Percentiles rank a stretch among this genome's conserved stretches.
These are phyloP conservation scores for Penicillium lividum DNA, from an alignment of 495 filamentous ascomycete genomes.

Conservation along the genomic window DNA sequence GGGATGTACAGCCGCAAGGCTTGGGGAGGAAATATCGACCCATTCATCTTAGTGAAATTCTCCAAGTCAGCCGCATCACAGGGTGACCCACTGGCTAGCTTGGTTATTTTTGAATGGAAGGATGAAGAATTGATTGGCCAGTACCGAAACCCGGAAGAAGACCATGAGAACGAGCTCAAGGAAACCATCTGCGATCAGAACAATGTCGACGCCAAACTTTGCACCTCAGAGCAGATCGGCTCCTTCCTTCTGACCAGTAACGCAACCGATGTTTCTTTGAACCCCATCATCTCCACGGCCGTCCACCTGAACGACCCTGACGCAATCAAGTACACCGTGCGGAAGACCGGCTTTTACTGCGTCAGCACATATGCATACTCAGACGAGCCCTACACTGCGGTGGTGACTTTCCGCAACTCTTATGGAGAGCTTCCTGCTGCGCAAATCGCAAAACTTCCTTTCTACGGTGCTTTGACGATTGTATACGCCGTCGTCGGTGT, in stretches of 20 bases:
- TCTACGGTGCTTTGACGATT: slow-evolving; percentile 94
- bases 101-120: slow-evolving; percentile 93
- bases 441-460: slow-evolving; percentile 95
- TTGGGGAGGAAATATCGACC: slow-evolving; percentile 88
- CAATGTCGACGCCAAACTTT: slow-evolving; percentile 65
- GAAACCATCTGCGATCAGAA: slow-evolving; percentile 75
- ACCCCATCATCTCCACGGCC: slow-evolving; percentile 72
- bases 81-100: slow-evolving; percentile 72
- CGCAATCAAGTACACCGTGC: slow-evolving; percentile 77
- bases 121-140: slow-evolving; percentile 78
- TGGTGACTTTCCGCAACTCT: slow-evolving; percentile 90
- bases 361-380: slow-evolving; percentile 73
- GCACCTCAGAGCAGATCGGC: slow-evolving; percentile 74
- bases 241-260: slow-evolving; percentile 79
- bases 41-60: slow-evolving; percentile 85
- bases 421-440: slow-evolving; percentile 94
- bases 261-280: slow-evolving; percentile 65
- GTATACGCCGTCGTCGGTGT: slow-evolving; percentile 83
- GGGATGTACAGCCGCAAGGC: slow-evolving; percentile 93
- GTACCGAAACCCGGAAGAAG: slow-evolving; percentile 14
- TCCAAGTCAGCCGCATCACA: slow-evolving; percentile 57
- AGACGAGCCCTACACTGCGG: slow-evolving; percentile 65
- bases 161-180: slow-evolving; percentile 49
- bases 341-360: slow-evolving; percentile 94
- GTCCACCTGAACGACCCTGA: slow-evolving; percentile 76